Evolutionary conservation across 345 rosid genomes (phyloP), one percentile per base, ranked within the genome.

Genomic region (Camelina neglecta): DNA sequence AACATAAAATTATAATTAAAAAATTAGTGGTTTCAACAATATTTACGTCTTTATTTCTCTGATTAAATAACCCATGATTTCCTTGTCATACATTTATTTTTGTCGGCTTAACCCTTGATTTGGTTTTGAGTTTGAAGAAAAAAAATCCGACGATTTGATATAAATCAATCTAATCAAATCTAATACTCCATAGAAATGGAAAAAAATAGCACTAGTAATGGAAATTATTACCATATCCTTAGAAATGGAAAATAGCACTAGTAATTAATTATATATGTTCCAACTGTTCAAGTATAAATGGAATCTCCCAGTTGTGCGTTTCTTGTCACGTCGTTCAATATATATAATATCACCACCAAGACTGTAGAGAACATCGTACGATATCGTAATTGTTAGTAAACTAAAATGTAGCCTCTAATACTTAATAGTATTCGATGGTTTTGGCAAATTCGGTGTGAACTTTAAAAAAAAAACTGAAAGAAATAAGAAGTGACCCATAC

Each of bases 401-500:
- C 18, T 18, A 18, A 26, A 45, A 73, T 44, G 57, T 65, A 55
- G 6, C 44, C 31, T 29, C 18, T 21, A 21, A 21, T 21, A 21
- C 23, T 29, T 29, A 4, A 4, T 49, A 50, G 42, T 50, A 6
- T 41, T 50, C 3, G 31, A 38, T 24, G 2, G 3, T 12, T 50
- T 42, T 44, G 62, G 64, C 48, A 55, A 33, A 57, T 33, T 9
- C 38, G 48, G 39, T 65, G 66, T 57, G 44, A 11, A 24, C 36
- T 44, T 33, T 21, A 21, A 35, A 57, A 57, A 4, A 29, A 29
- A 29, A 23, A 58, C 0, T 1, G 31, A 74, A 65, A 58, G 21
- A 47, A 49, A 74, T 31, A 35, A 35, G n/a, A 59, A 60, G 33
- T 60, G 79, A 75, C 74, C 67, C 63, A 60, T 56, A 42, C 31